Evolutionary conservation across 164 flowering plant species (phyloP).

Genomic region (Stephania japonica): DNA sequence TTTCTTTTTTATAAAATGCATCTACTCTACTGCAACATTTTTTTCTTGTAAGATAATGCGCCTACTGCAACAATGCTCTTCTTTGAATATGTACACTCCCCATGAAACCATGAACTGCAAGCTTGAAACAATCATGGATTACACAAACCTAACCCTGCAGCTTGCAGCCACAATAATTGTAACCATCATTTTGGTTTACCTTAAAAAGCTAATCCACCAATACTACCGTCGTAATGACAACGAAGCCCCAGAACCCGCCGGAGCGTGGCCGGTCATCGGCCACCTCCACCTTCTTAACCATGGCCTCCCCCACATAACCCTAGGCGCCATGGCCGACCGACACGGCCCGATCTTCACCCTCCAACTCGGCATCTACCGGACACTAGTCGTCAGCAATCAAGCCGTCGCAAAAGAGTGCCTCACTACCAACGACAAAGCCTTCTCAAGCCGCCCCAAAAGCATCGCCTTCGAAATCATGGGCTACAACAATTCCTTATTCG

Average conservation of each 20-base stretch:
- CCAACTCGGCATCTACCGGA: constrained; percentile 9
- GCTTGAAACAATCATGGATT: too few relatives aligned
- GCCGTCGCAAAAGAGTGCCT: constrained; percentile 16
- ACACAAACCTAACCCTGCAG: too few relatives aligned
- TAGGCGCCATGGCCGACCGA: constrained; percentile 19
- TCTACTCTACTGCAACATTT: too few relatives aligned
- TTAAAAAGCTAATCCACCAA: too few relatives aligned
- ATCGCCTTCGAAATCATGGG: constrained; percentile 2
- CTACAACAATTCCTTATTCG: constrained; percentile 2
- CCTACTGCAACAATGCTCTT: too few relatives aligned
- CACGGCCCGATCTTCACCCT: constrained; percentile 14
- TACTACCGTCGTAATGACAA: too few relatives aligned
- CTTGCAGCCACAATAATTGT: too few relatives aligned
- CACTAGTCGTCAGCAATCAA: constrained; percentile 13
- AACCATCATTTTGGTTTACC: too few relatives aligned
- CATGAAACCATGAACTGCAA: too few relatives aligned
- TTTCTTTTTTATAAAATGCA: too few relatives aligned
- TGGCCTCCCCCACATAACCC: background rate
- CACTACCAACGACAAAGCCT: constrained; percentile 13
- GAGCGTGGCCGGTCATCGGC: constrained; percentile 20
- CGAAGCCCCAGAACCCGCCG: constrained; percentile 16
- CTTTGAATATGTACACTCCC: too few relatives aligned
- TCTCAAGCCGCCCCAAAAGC: background rate
- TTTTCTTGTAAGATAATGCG: too few relatives aligned
- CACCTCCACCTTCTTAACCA: constrained; percentile 12